Evolutionary conservation across 2,329 filamentous ascomycete genomes (phyloP).

Genomic region (Paecilomyces sp.): DNA sequence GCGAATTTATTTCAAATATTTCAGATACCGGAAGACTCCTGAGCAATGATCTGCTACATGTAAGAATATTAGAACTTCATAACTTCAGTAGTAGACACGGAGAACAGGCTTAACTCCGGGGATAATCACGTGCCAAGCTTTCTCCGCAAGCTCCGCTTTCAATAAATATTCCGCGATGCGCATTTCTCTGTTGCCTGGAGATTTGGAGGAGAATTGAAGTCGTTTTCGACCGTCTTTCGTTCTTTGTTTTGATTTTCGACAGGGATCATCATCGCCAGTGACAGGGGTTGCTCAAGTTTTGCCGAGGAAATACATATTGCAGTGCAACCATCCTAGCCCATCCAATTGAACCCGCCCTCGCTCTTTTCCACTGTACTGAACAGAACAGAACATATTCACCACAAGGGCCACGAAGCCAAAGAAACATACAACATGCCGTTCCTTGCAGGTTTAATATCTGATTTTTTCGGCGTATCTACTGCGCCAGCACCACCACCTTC

Average conservation of each 20-base stretch:
- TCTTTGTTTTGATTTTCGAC: neutral
- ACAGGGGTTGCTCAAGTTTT: neutral
- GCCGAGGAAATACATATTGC: neutral
- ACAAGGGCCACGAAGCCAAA: neutral
- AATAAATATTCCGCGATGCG: neutral
- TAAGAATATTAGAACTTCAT: neutral
- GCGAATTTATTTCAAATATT: neutral
- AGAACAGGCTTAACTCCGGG: neutral
- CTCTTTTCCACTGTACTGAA: neutral
- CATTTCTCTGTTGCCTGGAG: neutral
- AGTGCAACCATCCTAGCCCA: neutral
- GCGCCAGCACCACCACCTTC: neutral
- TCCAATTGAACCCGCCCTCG: neutral
- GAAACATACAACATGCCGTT: neutral
- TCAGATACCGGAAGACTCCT: neutral
- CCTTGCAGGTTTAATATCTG: neutral
- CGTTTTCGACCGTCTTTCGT: neutral
- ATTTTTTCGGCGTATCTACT: neutral
- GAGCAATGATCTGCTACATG: neutral
- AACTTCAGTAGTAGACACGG: neutral
- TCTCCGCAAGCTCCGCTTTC: neutral
- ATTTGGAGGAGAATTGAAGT: neutral
- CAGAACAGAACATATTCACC: neutral
- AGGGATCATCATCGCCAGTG: neutral
- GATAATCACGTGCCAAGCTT: neutral